Evolutionary conservation across 2,329 filamentous ascomycete species (phyloP), one percentile per base, ranked within the genome.

Genomic region (Talaromyces sp.): DNA sequence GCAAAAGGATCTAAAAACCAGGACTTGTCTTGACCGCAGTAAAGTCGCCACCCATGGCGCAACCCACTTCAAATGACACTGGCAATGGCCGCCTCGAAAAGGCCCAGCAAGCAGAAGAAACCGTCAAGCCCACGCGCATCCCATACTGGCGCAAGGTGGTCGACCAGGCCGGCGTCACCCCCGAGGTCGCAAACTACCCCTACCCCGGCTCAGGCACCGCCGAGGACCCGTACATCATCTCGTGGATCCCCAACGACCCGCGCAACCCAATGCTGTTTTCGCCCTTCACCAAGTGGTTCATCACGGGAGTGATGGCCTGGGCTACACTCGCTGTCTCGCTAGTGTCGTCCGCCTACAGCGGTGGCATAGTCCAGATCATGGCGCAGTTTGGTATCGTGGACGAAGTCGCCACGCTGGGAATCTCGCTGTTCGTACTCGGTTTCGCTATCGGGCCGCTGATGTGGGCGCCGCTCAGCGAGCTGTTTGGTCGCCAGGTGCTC

Each of bases 361-460:
- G 77, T 55, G 75, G 75, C 53, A 66, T 77, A 5, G 32, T 64
- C 2, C 64, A 76, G 53, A 75, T 79, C 32, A 62, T 72, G 57
- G 29, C 58, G 19, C 60, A 74, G 21, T 80, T 80, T 55, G 52
- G 69, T 1, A 64, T 73, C 31, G 68, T 70, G 13, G 66, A 66
- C 1, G 76, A 79, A 64, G 70, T 75, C 19, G 72, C 71, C 4
- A 78, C 72, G 0, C 68, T 79, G 8, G 78, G 77, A 46, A 71
- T 80, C 17, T 79, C 77, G 10, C 71, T 81, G 11, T 80, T 79
- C 62, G 73, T 80, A 8, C 61, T 80, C 17, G 78, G 78, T 17
- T 80, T 80, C 61, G 77, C 77, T 11, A 70, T 80, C 55, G 76
- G 78, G 9, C 78, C 78, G 3, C 63, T 80, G n/a, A 68, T 80